Evolutionary conservation across 208 protist species (phyloP), one percentile per base, ranked within the genome.

Genomic region (Leptomonas seymouri): DNA sequence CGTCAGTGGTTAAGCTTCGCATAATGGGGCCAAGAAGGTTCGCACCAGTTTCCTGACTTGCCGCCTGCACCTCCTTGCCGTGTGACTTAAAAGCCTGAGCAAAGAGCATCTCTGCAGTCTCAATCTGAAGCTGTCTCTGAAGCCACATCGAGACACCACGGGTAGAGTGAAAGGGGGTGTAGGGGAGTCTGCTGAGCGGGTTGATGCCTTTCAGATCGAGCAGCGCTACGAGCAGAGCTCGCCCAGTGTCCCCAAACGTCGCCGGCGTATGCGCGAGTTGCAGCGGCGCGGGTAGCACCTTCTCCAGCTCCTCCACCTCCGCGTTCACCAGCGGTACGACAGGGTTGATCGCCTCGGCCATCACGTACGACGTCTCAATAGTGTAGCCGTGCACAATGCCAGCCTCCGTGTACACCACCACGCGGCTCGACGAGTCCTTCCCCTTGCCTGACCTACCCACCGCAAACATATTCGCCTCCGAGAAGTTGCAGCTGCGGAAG

Each of bases 401-500:
- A 6, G 87, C 89, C 44, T 90, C 84, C 48, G 82, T 71, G 79
- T 79, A 97, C 18, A 96, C 54, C 31, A 87, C 86, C 1, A 98
- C 93, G 39, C 94, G 89, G 41, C 89, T 88, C 21, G 91, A 97
- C 7, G 81, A 94, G 70, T 98, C 93, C 63, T 97, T 97, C 41
- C 89, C 81, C 21, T 89, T 81, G n/a, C 93, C 94, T n/a, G 87
- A 85, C 72, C 93, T 94, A 20, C 90, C 89, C 9, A 88, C 82
- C 6, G 91, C 87, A 50, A 79, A 92, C 95, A 98, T 98, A 72
- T 96, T 97, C 27, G 91, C 69, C 78, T 96, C 85, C 3, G 87
- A 92, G 72, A 98, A 98, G 78, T 94, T 97, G 80, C 87, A 98
- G 28, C 79, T 87, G 28, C 80, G 81, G 78, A 97, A 98, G 50